Percentiles rank a stretch among this genome's conserved stretches.
Evolutionary conservation across 176 grass and related monocot genomes (phyloP).

Genomic region (Paspalum notatum): DNA sequence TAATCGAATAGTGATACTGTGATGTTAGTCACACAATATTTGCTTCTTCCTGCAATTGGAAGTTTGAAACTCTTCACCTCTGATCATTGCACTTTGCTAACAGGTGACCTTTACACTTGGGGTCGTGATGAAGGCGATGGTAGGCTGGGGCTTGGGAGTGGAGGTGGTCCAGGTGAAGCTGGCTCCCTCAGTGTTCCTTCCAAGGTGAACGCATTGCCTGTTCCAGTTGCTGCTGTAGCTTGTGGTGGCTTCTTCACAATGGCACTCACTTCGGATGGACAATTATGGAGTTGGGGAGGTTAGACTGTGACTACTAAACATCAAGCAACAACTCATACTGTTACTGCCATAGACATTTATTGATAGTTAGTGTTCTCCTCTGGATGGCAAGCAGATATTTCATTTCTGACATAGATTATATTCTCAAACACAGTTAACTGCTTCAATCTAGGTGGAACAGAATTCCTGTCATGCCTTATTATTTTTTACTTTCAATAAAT

Average conservation of each 20-base stretch:
- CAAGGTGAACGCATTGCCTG: slow-evolving; percentile 71
- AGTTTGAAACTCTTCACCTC: background rate
- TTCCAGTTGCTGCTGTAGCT: slow-evolving; percentile 67
- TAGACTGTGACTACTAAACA: slow-evolving; percentile 22
- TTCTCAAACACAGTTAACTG: background rate
- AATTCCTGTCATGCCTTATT: background rate
- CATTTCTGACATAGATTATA: background rate
- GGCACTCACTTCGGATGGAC: slow-evolving; percentile 72
- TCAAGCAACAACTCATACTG: background rate
- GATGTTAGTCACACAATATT: background rate
- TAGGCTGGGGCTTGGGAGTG: slow-evolving; percentile 83
- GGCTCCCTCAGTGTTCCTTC: slow-evolving; percentile 87
- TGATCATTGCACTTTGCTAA: slow-evolving; percentile 22
- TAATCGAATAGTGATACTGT: background rate
- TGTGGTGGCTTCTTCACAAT: slow-evolving; percentile 97
- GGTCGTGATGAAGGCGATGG: slow-evolving; percentile 94
- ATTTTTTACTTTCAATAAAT: slow-evolving; percentile 20
- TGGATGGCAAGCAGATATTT: slow-evolving; percentile 3
- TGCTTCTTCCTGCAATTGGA: background rate
- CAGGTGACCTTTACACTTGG: slow-evolving; percentile 96
- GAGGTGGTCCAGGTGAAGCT: slow-evolving; percentile 94
- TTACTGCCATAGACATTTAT: background rate
- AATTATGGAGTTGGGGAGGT: slow-evolving; percentile 99
- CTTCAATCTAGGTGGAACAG: background rate
- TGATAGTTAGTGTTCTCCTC: background rate